Evolutionary conservation across 2,329 filamentous ascomycete species (phyloP).

Genomic region (Coniochaeta sp.): DNA sequence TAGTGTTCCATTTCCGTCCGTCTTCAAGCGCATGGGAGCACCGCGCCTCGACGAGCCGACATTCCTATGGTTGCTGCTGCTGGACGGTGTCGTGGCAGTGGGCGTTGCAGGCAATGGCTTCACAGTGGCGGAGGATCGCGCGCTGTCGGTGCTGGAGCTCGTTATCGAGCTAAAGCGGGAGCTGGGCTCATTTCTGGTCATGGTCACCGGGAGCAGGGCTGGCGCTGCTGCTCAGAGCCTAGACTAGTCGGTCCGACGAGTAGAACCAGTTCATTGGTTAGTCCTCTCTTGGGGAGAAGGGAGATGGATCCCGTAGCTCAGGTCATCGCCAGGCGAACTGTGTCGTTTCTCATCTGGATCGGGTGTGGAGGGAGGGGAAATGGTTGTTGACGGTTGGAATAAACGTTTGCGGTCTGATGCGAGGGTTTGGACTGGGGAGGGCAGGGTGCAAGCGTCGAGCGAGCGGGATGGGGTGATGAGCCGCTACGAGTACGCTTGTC

Average conservation of each 20-base stretch:
- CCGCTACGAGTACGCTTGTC: not conserved
- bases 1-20: slow-evolving; percentile 3
- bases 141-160: slow-evolving; percentile 59
- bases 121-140: slow-evolving; percentile 58
- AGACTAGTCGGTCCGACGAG: slow-evolving; percentile 4
- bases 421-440: not conserved
- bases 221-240: slow-evolving; percentile 4
- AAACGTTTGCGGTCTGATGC: not conserved
- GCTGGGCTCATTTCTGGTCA: slow-evolving; percentile 59
- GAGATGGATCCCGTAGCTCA: not conserved
- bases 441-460: not conserved
- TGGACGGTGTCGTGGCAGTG: slow-evolving; percentile 7
- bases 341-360: not conserved
- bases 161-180: slow-evolving; percentile 59
- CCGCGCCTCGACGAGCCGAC: slow-evolving; percentile 9
- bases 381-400: not conserved
- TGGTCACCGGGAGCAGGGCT: slow-evolving; percentile 33
- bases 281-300: not conserved
- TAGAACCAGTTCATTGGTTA: not conserved
- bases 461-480: not conserved
- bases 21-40: slow-evolving; percentile 21
- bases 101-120: slow-evolving; percentile 33
- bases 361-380: not conserved
- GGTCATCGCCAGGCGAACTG: not conserved
- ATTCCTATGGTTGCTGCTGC: not conserved